Conservation (phyloP, 352 stramenopile genomes). For the Phytophthora ohioensis region DNA sequence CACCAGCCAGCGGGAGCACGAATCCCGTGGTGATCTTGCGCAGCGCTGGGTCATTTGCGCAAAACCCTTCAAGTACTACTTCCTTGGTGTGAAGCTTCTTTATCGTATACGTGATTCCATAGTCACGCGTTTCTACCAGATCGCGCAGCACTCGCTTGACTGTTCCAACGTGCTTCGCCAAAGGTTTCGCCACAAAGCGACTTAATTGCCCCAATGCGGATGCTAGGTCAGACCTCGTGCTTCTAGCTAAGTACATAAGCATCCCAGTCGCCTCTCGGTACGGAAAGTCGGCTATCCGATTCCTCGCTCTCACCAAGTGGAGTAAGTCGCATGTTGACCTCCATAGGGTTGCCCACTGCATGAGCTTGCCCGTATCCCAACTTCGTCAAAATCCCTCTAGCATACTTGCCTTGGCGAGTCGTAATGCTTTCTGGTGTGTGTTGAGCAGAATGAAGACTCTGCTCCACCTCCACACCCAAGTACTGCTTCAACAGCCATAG, state of each 20-base stretch:
- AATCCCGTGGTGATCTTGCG: slow-evolving; percentile 6
- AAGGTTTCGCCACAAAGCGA: neutral
- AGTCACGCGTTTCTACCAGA: neutral
- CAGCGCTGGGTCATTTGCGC: neutral
- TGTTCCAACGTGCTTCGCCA: slow-evolving; percentile 2
- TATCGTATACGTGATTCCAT: neutral
- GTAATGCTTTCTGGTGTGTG: neutral
- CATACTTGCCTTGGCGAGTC: neutral
- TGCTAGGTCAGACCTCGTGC: neutral
- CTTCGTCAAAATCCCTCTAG: neutral
- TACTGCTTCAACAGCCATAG: neutral
- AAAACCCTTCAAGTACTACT: neutral
- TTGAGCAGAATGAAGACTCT: neutral
- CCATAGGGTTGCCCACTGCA: neutral
- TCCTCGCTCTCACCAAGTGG: neutral
- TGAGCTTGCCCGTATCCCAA: neutral
- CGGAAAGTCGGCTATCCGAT: neutral
- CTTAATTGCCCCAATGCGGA: neutral
- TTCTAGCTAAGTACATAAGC: neutral
- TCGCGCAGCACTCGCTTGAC: slow-evolving; percentile 3
- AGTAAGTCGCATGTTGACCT: neutral
- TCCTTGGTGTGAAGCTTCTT: neutral
- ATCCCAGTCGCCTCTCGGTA: neutral
- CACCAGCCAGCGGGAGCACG: neutral
- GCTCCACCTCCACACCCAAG: neutral